Percentiles rank a stretch among this genome's conserved stretches.
phyloP scores from a whole-genome alignment of 805 yeast genomes.

The Cyberlindnera subsufficiens region DNA sequence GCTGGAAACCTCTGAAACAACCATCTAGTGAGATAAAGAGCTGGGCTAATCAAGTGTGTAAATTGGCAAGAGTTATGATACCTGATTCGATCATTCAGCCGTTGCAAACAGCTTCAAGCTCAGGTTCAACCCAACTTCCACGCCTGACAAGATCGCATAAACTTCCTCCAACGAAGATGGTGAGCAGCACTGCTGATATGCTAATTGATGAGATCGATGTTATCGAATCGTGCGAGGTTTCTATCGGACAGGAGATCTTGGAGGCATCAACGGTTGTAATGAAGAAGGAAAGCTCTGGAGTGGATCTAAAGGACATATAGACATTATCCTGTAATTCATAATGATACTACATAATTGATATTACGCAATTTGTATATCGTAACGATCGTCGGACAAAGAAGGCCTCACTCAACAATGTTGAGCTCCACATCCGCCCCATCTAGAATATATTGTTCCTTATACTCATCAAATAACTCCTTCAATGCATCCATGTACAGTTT shows the following conservation, averaged over 20 bases:
- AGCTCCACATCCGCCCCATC: conserved; percentile 10
- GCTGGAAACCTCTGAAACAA: conserved; percentile 53
- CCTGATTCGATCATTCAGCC: conserved; percentile 30
- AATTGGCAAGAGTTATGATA: conserved; percentile 56
- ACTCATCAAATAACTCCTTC: conserved; percentile 54
- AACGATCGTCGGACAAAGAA: not conserved
- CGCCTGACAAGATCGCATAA: conserved; percentile 16
- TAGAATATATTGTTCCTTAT: conserved; percentile 45
- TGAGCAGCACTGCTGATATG: conserved; percentile 12
- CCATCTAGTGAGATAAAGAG: conserved; percentile 45
- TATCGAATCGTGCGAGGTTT: not conserved
- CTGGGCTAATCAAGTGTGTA: conserved; percentile 63
- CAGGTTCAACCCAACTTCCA: not conserved
- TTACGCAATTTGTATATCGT: not conserved
- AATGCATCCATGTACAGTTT: conserved; percentile 60
- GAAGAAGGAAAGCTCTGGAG: conserved; percentile 1
- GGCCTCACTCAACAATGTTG: conserved; percentile 18
- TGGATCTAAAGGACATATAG: not conserved
- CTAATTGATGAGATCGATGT: conserved; percentile 9
- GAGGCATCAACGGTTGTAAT: conserved; percentile 4
- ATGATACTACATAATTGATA: not conserved
- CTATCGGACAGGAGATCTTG: not conserved
- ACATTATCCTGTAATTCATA: too few relatives aligned
- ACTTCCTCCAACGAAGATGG: conserved; percentile 14
- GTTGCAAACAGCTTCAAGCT: not conserved